These are phyloP conservation scores for Tulasnella sp. DNA, from an alignment of 768 basidiomycete genomes.

Conservation along the genomic window DNA sequence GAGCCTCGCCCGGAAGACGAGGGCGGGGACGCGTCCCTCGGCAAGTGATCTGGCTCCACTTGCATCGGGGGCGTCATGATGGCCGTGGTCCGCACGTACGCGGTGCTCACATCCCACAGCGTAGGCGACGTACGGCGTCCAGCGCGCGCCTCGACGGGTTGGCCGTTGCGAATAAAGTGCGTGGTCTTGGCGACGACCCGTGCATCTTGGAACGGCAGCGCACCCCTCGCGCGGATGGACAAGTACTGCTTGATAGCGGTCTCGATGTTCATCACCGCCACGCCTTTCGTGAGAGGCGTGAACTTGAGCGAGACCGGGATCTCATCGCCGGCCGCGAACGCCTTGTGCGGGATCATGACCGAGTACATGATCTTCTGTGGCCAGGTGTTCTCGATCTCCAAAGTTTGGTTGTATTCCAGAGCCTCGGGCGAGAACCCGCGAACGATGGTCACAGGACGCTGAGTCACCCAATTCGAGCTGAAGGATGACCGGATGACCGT, in stretches of 20 bases:
- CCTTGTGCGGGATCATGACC: slow-evolving; percentile 88
- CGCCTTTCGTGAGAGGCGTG: slow-evolving; percentile 78
- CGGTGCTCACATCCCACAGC: neutral
- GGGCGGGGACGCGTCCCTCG: neutral
- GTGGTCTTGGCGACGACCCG: slow-evolving; percentile 52
- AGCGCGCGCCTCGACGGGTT: slow-evolving; percentile 35
- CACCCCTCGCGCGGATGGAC: slow-evolving; percentile 53
- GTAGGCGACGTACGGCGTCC: neutral
- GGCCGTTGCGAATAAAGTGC: slow-evolving; percentile 61
- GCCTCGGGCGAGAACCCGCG: slow-evolving; percentile 73
- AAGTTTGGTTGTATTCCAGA: slow-evolving; percentile 90
- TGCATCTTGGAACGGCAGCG: slow-evolving; percentile 51
- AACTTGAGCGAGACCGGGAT: slow-evolving; percentile 80
- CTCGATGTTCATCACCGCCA: slow-evolving; percentile 54
- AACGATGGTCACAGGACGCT: slow-evolving; percentile 54
- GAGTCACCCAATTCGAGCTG: slow-evolving; percentile 52
- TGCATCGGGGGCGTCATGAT: neutral
- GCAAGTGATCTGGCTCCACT: neutral
- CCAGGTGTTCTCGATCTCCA: slow-evolving; percentile 87
- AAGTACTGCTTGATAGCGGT: slow-evolving; percentile 63
- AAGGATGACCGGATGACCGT: slow-evolving; percentile 71
- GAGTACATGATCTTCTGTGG: slow-evolving; percentile 96
- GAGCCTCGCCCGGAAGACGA: neutral
- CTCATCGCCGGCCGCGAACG: slow-evolving; percentile 85
- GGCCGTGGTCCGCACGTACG: slow-evolving; percentile 6